Evolutionary conservation across 768 basidiomycete species (phyloP).

Genomic region (Leccinum uliginosum): DNA sequence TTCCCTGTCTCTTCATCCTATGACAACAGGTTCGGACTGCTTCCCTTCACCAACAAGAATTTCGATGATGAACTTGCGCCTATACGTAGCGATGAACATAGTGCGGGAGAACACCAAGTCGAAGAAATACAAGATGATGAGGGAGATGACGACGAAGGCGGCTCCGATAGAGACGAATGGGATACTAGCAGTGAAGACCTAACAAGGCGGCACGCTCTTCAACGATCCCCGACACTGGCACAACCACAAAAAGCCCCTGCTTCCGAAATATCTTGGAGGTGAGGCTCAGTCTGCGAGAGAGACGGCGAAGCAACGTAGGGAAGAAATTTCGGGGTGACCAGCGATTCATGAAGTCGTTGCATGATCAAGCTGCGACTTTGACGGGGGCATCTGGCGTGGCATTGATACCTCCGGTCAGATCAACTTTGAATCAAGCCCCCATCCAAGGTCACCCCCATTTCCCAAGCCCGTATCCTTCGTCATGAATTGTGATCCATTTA

Average conservation of each 20-base stretch:
- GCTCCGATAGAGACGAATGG: constrained; percentile 17
- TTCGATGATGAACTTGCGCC: constrained; percentile 39
- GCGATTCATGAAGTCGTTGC: constrained; percentile 51
- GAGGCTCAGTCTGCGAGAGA: constrained; percentile 27
- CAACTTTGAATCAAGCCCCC: constrained; percentile 3
- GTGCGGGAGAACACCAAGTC: constrained; percentile 2
- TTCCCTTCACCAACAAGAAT: constrained; percentile 39
- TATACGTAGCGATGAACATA: constrained; percentile 23
- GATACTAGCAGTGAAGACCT: constrained; percentile 19
- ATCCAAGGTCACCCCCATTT: constrained; percentile 12
- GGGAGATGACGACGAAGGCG: constrained; percentile 13
- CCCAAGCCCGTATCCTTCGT: not conserved
- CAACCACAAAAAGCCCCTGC: constrained; percentile 39
- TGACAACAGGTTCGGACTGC: constrained; percentile 17
- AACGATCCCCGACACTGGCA: constrained; percentile 62
- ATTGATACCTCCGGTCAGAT: constrained; percentile 45
- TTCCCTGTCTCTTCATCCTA: not conserved
- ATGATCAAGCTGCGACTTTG: constrained; percentile 56
- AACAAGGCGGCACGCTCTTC: constrained; percentile 39
- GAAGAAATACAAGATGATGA: constrained; percentile 13
- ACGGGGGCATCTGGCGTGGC: constrained; percentile 56
- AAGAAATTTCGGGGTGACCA: constrained; percentile 45
- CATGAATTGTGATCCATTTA: not conserved
- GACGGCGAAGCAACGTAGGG: constrained; percentile 34
- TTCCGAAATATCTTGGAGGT: constrained; percentile 55